Percentiles rank a stretch among this genome's conserved stretches.
phyloP scores from a whole-genome alignment of 108 stramenopile genomes.

The Aurantiochytrium sp. region DNA sequence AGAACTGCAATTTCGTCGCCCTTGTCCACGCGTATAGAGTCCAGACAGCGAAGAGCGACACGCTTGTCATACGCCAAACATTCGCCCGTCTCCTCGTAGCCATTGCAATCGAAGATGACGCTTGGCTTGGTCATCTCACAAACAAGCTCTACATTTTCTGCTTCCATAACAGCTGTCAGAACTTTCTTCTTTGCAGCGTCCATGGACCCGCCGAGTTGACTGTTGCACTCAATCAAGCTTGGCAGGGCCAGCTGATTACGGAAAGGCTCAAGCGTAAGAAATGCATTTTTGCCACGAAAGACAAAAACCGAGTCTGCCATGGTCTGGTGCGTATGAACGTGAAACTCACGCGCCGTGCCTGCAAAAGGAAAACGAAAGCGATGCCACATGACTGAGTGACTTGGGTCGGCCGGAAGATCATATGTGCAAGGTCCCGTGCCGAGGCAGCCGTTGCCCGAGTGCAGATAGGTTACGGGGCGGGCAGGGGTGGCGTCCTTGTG shows the following conservation, averaged over 20 bases:
- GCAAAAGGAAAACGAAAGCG: not conserved
- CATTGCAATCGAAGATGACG: not conserved
- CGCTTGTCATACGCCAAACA: not conserved
- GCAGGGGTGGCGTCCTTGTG: not conserved
- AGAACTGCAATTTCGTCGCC: not conserved
- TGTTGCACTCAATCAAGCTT: not conserved
- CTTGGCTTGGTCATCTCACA: not conserved
- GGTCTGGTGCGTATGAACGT: conserved; percentile 1
- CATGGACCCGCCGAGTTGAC: not conserved
- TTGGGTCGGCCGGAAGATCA: not conserved
- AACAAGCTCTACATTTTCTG: not conserved
- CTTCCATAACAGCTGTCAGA: not conserved
- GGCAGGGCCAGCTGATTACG: not conserved
- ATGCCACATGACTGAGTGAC: not conserved
- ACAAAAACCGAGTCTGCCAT: not conserved
- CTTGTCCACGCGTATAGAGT: not conserved
- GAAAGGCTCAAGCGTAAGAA: not conserved
- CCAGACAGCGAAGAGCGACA: not conserved
- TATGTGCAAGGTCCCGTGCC: not conserved
- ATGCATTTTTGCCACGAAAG: not conserved
- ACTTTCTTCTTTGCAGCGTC: not conserved
- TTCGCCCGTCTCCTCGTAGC: not conserved
- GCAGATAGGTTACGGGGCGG: not conserved
- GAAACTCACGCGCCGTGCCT: not conserved
- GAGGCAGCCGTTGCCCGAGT: not conserved